Percentiles rank a stretch among this genome's conserved stretches.
phyloP scores from a whole-genome alignment of 1,284 basidiomycete species.

The Somion occarium region DNA sequence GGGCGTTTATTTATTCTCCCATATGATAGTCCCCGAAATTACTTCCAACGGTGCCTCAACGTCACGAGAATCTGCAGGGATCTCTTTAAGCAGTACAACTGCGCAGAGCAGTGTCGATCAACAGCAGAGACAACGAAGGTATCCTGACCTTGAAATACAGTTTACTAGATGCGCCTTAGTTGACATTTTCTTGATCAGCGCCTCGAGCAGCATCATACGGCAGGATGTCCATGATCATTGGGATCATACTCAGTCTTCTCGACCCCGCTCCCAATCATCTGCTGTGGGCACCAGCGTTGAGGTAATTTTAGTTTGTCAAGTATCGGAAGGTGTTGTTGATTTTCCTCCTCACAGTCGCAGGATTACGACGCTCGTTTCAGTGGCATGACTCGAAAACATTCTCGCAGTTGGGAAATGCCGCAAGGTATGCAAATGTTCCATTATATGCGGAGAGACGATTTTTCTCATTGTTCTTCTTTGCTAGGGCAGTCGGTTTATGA shows the following conservation, averaged over 20 bases:
- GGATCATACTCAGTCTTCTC: background rate
- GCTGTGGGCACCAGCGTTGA: background rate
- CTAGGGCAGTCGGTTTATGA: slow-evolving; percentile 12
- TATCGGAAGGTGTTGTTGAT: background rate
- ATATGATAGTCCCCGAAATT: background rate
- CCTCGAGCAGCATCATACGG: background rate
- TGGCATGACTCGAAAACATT: slow-evolving; percentile 24
- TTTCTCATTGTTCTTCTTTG: background rate
- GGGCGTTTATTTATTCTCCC: background rate
- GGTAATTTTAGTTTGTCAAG: background rate
- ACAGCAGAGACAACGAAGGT: background rate
- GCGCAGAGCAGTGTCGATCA: background rate
- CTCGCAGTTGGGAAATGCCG: slow-evolving; percentile 26
- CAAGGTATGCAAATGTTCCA: slow-evolving; percentile 18
- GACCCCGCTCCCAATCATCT: background rate
- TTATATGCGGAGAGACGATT: background rate
- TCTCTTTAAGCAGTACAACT: background rate
- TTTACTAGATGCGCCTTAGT: background rate
- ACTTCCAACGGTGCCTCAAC: background rate
- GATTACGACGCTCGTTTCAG: background rate
- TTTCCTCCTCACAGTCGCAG: background rate
- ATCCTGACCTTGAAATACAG: background rate
- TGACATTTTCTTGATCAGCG: background rate
- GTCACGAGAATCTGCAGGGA: background rate
- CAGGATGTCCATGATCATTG: background rate